Base-by-base conservation (phyloP, 768 basidiomycete species). In the Mycena crocata region DNA sequence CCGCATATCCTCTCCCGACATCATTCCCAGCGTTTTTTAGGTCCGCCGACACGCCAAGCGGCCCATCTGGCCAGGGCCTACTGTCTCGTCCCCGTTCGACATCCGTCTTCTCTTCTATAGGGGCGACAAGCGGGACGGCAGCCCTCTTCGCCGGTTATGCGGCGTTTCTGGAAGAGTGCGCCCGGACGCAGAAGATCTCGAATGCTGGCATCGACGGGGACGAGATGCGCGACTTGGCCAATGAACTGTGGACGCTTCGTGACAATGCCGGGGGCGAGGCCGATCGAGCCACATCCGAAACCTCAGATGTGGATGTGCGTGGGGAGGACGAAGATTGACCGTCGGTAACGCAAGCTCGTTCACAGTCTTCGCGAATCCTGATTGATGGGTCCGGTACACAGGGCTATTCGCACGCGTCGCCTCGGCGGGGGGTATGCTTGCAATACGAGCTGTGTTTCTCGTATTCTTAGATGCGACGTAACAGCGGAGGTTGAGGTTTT, bases 211-310 rank as follows among this genome's bases (percentile, higher is more conserved):
- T 88, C 23, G 85, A 88, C 60, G 66, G 74, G 5, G 91, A 91
- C 65, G 90, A 90, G 5, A 69, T 90, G 57, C 82, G 73, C 59
- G 90, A 90, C 55, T 74, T 92, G 35, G 81, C 76, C 19, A 86
- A 87, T 68, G 84, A 84, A 42, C 71, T 92, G 50, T 90, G 91
- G 90, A 84, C 82, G 23, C 77, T 91, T 31, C 83, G 85, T 51
- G 89, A 90, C 64, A 79, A 76, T 67, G 76, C 79, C 57, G 74
- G 72, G 30, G 76, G 75, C 23, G 79, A 55, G 35, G 39, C 70
- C 34, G 71, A 69, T 24, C n/a, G n/a, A n/a, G n/a, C n/a, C n/a
- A n/a, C n/a, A n/a, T n/a, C n/a, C n/a, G 66, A 55, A 34, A 66
- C 57, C 13, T 49, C 58, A 10, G 65, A 61, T n/a, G 4, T 0